Base-by-base conservation (phyloP, 129 eudicot species). In the Flaveria ramosissima region DNA sequence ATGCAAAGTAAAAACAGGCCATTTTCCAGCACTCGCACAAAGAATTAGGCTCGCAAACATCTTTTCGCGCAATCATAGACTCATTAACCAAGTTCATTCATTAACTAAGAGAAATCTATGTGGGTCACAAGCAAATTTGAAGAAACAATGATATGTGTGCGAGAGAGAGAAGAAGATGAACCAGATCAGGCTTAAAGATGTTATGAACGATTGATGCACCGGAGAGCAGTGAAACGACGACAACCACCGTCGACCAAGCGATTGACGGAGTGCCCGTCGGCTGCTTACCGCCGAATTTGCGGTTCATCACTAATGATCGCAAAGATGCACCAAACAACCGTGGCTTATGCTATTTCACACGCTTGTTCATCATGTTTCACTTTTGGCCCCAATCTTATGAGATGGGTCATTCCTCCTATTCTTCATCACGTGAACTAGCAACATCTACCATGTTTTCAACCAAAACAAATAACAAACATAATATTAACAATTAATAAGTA, bases 201-300 rank as follows among this genome's bases (percentile, higher is more conserved):
- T 90, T 90, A 70, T 90, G 96, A 46, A 90, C 92, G 52, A 90
- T 46, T 12, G 96, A 87, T 55, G 96, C 96, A 60, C 96, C 96
- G 66, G 88, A 57, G 32, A 89, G 90, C 63, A 89, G 92, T 10
- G 96, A 89, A 48, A 78, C 87, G 11, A 87, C 80, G 64, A 90
- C 96, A 80, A 90, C 90, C 13, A 83, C 87, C 75, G 81, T 78
- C 56, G 96, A 90, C 96, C 88, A 78, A 13, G 84, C 96, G 80
- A 90, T 14, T 51, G 96, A 90, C 77, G 96, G 96, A 8, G 96
- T 90, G 20, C 96, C 96, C 45, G 83, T 87, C 78, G 92, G 87
- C 56, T 61, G 75, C 68, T 79, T 90, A n/a, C 95, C 86, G 63
- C 90, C 96, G 59, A 90, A 90, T 83, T 85, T 87, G 19, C 46